Base-by-base conservation (phyloP, 2,329 filamentous ascomycete species). In the Sporothrix humicola region DNA sequence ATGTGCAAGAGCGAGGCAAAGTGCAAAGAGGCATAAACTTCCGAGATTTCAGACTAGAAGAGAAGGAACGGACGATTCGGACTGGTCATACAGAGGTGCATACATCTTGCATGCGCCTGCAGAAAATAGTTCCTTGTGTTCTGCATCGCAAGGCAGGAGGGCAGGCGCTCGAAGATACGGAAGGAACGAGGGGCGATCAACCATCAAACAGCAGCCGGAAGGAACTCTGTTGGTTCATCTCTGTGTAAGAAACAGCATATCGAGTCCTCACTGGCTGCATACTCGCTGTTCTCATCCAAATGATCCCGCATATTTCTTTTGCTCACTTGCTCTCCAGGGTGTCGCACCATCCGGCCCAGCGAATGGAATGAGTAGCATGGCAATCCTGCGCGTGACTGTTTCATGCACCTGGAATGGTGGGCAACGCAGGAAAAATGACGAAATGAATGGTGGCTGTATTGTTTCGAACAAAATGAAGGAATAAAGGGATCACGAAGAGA, bases 131-230 rank as follows among this genome's bases (percentile, higher is more conserved):
- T 46, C n/a, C n/a, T 23, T 46, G 59, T 23, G 37, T n/a, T 12
- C 10, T 2, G 37, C 17, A 44, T n/a, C n/a, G 37, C 37, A 20
- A 23, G 9, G 59, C 37, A 63, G 59, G 37, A 2, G 9, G 3
- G 56, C 12, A 6, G n/a, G 26, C 8, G 7, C 20, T 26, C 31
- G 31, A 50, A 15, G 48, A 50, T 50, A 50, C 48, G 42, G 65
- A 52, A 68, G 65, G 65, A 52, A 50, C 61, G 42, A 66, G 20
- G 37, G 17, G 61, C 20, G 63, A 42, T 31, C 63, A 66, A 26
- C 12, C 59, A n/a, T 46, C 37, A n/a, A 37, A 65, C 13, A 42
- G 59, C 59, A 48, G 65, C 12, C 6, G 65, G 65, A 42, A 69
- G 46, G 46, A 44, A 56, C 26, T 26, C 66, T 50, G 46, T 68